Base-by-base conservation (phyloP, 140 eudicot species). In the Oenanthe javanica region DNA sequence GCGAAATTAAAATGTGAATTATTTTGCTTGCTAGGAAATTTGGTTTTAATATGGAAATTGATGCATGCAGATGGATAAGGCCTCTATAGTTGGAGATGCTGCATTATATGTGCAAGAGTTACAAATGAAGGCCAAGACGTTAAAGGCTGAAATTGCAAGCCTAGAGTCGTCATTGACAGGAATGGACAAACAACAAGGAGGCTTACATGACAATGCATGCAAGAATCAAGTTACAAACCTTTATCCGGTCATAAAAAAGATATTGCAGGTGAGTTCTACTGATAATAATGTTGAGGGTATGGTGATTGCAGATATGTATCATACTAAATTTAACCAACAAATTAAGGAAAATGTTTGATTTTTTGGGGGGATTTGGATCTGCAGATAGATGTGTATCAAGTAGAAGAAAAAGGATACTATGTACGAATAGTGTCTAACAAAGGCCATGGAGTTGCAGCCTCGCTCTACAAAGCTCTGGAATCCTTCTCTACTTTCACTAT, bases 71-170 rank as follows among this genome's bases (percentile, higher is more conserved):
- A 91, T 93, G 98, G 98, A 93, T 72, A 91, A 91, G 79, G 98
- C 98, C 31, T 93, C 98, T 19, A 93, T 91, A 50, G 87, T 93
- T 50, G 97, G 93, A 52, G 98, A 93, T 77, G 96, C 98, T 7
- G 91, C 95, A 51, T 69, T 82, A 25, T 93, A 93, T 76, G 84
- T 91, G 47, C 98, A 87, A 86, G 97, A 90, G 73, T 81, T 93
- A 80, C 96, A 93, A 85, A 86, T 81, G 83, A 90, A 89, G 72
- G 93, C 97, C 2, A 89, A 84, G 87, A 90, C 83, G 80, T 89
- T 94, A 71, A 90, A 77, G 79, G 66, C 81, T 13, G 93, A 94
- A 80, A 84, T 94, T 14, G 88, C 89, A 48, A 72, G 77, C 9
- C 89, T 94, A 0, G 96, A 94, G 74, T 81, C 83, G 5, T 86